Percentiles rank a stretch among this genome's conserved stretches.
These are phyloP conservation scores for Fusarium sororula DNA, from an alignment of 2,329 filamentous ascomycete species.

Conservation along the genomic window DNA sequence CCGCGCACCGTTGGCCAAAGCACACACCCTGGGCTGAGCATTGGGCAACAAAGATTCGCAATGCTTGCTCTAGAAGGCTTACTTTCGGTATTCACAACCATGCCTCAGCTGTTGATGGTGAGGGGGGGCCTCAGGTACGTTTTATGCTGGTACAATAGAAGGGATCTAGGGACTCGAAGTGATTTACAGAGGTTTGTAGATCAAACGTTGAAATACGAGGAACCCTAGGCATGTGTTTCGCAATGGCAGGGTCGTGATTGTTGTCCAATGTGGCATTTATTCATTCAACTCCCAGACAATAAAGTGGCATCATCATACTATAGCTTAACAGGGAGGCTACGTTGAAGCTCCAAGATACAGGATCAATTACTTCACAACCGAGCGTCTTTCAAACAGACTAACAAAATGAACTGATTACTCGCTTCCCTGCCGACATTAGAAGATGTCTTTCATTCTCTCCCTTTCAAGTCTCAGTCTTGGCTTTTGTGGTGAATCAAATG, in stretches of 20 bases:
- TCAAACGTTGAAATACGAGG: slow-evolving; percentile 32
- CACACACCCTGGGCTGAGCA: slow-evolving; percentile 27
- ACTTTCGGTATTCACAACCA: not conserved
- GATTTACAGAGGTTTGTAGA: slow-evolving; percentile 22
- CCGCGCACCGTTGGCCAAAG: slow-evolving; percentile 30
- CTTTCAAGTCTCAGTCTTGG: slow-evolving; percentile 19
- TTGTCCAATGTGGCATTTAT: slow-evolving; percentile 1
- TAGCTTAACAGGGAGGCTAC: not conserved
- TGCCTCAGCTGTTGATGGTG: slow-evolving; percentile 16
- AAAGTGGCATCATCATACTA: slow-evolving; percentile 7
- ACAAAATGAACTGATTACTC: slow-evolving; percentile 10
- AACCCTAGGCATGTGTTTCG: slow-evolving; percentile 17
- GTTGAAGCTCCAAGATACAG: not conserved
- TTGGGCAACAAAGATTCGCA: slow-evolving; percentile 27
- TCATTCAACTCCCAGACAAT: slow-evolving; percentile 3
- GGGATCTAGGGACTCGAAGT: not conserved
- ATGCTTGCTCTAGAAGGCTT: slow-evolving; percentile 17
- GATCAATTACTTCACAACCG: slow-evolving; percentile 8
- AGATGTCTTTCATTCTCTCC: slow-evolving; percentile 11
- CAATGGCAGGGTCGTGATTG: slow-evolving; percentile 7
- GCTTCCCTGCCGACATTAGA: slow-evolving; percentile 30
- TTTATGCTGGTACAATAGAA: slow-evolving; percentile 18
- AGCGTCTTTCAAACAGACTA: slow-evolving; percentile 14
- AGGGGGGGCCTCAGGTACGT: slow-evolving; percentile 23
- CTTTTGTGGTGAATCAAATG: slow-evolving; percentile 2